These are phyloP conservation scores for Termitomyces titanicus DNA, from an alignment of 768 basidiomycete genomes.

Conservation along the genomic window DNA sequence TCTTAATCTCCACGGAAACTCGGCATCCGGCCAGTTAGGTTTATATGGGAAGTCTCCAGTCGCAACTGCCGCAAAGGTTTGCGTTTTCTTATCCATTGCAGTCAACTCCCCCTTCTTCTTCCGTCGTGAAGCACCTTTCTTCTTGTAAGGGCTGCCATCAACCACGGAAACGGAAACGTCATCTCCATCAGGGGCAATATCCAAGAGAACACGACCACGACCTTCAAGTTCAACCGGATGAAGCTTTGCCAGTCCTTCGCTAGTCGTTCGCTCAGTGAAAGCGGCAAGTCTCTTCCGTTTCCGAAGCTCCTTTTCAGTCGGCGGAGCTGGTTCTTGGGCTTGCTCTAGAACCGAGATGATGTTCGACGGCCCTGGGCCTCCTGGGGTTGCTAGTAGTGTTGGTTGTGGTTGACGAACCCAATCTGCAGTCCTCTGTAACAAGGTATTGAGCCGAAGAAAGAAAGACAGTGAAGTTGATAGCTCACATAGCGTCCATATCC, in stretches of 20 bases:
- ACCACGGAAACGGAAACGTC: conserved; percentile 18
- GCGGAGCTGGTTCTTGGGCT: conserved; percentile 30
- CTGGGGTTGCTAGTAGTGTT: conserved; percentile 36
- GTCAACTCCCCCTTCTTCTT: conserved; percentile 47
- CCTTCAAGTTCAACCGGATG: conserved; percentile 64
- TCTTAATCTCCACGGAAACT: conserved; percentile 75
- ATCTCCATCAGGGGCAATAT: conserved; percentile 42
- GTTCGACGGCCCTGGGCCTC: conserved; percentile 37
- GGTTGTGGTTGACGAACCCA: conserved; percentile 59
- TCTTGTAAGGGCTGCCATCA: conserved; percentile 34
- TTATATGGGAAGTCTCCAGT: conserved; percentile 35
- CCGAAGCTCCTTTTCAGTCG: conserved; percentile 58
- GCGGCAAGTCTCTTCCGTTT: conserved; percentile 69
- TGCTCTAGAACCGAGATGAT: conserved; percentile 39
- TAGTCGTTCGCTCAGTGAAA: conserved; percentile 43
- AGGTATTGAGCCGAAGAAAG: conserved; percentile 5
- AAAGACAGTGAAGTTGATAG: not conserved
- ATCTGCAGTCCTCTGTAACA: conserved; percentile 49
- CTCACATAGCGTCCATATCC: conserved; percentile 76
- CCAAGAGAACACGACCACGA: conserved; percentile 67
- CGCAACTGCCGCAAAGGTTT: conserved; percentile 16
- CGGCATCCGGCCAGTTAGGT: conserved; percentile 76
- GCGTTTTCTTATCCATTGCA: conserved; percentile 29
- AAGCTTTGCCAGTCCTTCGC: conserved; percentile 38
- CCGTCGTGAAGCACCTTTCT: conserved; percentile 35